A percentile compares a stretch with the other conserved stretches of the same genome.
Conservation (phyloP, 2,329 filamentous ascomycete species). For the Cladobotryum mycophilum region DNA sequence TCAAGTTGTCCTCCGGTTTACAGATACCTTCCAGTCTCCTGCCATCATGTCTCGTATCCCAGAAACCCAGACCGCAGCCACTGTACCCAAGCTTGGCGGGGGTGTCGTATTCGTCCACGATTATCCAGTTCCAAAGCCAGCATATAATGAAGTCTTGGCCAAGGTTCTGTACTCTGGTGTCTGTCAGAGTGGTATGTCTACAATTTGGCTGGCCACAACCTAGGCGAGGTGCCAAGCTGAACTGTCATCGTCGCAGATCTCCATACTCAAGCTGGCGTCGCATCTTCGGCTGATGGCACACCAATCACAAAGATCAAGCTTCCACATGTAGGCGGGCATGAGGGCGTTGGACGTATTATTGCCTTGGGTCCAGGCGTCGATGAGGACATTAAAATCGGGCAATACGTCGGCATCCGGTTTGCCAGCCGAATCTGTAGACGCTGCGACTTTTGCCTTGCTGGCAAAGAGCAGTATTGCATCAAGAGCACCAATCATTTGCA, state of each 20-base stretch:
- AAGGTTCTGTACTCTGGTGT: constrained; percentile 15
- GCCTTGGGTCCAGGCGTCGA: constrained; percentile 11
- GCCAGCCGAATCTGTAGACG: constrained; percentile 10
- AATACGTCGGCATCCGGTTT: constrained; percentile 12
- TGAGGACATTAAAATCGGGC: constrained; percentile 12
- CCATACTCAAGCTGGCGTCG: constrained; percentile 13
- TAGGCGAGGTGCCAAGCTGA: background rate
- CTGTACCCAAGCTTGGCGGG: constrained; percentile 13
- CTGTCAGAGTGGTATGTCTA: constrained; percentile 13
- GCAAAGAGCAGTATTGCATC: constrained; percentile 13
- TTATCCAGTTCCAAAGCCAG: constrained; percentile 14
- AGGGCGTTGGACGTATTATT: constrained; percentile 12
- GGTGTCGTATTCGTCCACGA: constrained; percentile 14
- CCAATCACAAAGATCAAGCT: constrained; percentile 13
- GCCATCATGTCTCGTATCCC: constrained; percentile 11
- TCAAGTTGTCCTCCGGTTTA: too few species aligned
- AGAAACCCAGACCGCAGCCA: constrained; percentile 14
- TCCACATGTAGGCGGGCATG: constrained; percentile 14
- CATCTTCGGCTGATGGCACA: constrained; percentile 7
- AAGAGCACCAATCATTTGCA: constrained; percentile 16
- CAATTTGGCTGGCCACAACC: background rate
- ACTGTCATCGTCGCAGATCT: constrained; percentile 8
- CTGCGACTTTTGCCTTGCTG: constrained; percentile 13
- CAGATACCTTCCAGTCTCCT: too few species aligned
- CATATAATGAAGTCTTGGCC: constrained; percentile 14